Conservation (phyloP, 257 asterid species). For the Asclepias syriaca region DNA sequence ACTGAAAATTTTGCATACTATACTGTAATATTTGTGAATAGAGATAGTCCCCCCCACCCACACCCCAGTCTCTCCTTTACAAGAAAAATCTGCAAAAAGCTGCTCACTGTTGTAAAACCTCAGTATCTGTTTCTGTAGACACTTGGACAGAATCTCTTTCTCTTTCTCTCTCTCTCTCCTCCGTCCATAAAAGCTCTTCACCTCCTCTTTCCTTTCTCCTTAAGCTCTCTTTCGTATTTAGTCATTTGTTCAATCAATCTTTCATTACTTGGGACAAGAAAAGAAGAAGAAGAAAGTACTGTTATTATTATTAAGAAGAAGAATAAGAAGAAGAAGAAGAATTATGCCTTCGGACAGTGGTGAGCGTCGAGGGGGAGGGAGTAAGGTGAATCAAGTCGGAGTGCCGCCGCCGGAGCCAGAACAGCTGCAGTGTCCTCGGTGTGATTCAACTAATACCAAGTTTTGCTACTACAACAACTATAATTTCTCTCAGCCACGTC, state of each 20-base stretch:
- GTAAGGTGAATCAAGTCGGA: conserved; percentile 40
- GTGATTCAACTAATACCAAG: conserved; percentile 87
- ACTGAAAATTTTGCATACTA: conserved; percentile 31
- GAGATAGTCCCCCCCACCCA: conserved; percentile 1
- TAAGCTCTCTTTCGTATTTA: neutral
- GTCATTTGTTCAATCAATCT: neutral
- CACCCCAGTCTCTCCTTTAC: neutral
- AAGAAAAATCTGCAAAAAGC: conserved; percentile 59
- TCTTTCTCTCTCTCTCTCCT: conserved; percentile 15
- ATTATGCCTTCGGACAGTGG: conserved; percentile 41
- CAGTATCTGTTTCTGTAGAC: conserved; percentile 38
- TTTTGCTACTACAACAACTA: conserved; percentile 97
- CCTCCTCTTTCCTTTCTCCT: neutral
- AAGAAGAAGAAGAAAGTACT: no score
- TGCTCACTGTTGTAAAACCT: conserved; percentile 35
- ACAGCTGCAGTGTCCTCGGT: conserved; percentile 91
- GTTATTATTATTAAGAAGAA: no score
- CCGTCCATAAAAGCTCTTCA: conserved; percentile 31
- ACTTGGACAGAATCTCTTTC: conserved; percentile 33
- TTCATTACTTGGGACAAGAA: no score
- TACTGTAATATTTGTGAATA: conserved; percentile 6
- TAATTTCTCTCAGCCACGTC: conserved; percentile 91
- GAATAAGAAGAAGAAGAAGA: no score
- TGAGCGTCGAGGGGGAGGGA: conserved; percentile 24
- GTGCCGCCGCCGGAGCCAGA: conserved; percentile 82